These are phyloP conservation scores for Pseudoneurospora amorphoporcata DNA, from an alignment of 495 filamentous ascomycete genomes.

Conservation along the genomic window DNA sequence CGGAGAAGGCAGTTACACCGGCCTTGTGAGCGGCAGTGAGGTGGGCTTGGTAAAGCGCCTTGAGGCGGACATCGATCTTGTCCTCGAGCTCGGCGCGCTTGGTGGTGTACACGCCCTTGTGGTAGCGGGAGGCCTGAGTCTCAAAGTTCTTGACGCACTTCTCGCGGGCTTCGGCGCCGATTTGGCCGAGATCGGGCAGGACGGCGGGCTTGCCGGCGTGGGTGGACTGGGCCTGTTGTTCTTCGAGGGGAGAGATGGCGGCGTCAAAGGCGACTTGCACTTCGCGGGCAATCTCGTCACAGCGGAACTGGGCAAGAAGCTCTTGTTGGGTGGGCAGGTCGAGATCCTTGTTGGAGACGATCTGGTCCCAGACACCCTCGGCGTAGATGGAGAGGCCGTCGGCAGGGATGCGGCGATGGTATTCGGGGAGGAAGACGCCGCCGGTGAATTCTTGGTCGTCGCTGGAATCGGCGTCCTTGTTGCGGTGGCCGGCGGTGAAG, in stretches of 20 bases:
- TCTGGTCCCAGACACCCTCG: constrained; percentile 93
- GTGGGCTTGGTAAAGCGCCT: constrained; percentile 78
- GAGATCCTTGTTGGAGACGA: constrained; percentile 95
- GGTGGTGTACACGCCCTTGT: constrained; percentile 82
- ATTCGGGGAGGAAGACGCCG: constrained; percentile 83
- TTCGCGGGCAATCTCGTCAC: constrained; percentile 88
- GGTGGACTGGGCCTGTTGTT: constrained; percentile 64
- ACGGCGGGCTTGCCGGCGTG: constrained; percentile 60
- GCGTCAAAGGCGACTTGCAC: constrained; percentile 77
- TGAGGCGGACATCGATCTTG: constrained; percentile 79
- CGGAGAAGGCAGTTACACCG: constrained; percentile 77
- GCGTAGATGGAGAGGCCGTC: constrained; percentile 92
- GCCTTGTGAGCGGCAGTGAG: constrained; percentile 78
- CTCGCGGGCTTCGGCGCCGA: constrained; percentile 60
- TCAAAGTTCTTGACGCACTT: constrained; percentile 78
- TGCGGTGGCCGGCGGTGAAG: constrained; percentile 65
- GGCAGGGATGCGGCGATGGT: constrained; percentile 90
- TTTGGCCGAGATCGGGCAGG: constrained; percentile 63
- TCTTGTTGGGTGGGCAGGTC: constrained; percentile 97
- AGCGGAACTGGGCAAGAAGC: constrained; percentile 90
- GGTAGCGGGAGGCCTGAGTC: constrained; percentile 81
- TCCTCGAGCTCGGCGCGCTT: constrained; percentile 77
- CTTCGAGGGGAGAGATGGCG: constrained; percentile 72
- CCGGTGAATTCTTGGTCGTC: constrained; percentile 63
- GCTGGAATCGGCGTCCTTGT: constrained; percentile 30